Conservation (phyloP, 176 grass and related monocot species). For the Musa beccarii region DNA sequence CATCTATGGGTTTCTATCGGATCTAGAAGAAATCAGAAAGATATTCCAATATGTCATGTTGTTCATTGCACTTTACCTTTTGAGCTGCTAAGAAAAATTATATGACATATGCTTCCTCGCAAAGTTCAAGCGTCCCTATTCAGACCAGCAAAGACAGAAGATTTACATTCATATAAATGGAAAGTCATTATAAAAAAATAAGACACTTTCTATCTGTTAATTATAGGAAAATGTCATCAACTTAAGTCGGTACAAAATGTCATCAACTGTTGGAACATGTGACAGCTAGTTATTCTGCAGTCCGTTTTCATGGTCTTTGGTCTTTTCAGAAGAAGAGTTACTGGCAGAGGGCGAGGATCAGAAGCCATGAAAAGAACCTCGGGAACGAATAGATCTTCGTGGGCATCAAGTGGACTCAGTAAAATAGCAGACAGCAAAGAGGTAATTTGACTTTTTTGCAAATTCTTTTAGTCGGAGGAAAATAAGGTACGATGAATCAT, state of each 20-base stretch:
- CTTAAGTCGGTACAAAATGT: too few species aligned
- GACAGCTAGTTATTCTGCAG: not conserved
- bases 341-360: constrained; percentile 37
- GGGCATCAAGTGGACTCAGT: constrained; percentile 27
- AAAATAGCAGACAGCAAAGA: constrained; percentile 23
- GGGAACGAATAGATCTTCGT: constrained; percentile 29
- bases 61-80: not conserved
- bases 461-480: not conserved
- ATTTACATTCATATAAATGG: too few species aligned
- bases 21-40: too few species aligned
- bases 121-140: not conserved
- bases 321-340: constrained; percentile 46
- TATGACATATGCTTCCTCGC: not conserved
- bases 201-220: too few species aligned
- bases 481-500: not conserved
- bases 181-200: too few species aligned
- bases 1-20: not conserved
- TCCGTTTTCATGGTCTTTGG: not conserved
- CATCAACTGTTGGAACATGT: too few species aligned
- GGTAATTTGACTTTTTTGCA: constrained; percentile 25
- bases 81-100: too few species aligned
- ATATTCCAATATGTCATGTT: not conserved
- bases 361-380: constrained; percentile 52
- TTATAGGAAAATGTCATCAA: too few species aligned
- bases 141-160: not conserved